A percentile compares a stretch with the other conserved stretches of the same genome.
phyloP scores from a whole-genome alignment of 306 rosid genomes.

The Vigna mungo region DNA sequence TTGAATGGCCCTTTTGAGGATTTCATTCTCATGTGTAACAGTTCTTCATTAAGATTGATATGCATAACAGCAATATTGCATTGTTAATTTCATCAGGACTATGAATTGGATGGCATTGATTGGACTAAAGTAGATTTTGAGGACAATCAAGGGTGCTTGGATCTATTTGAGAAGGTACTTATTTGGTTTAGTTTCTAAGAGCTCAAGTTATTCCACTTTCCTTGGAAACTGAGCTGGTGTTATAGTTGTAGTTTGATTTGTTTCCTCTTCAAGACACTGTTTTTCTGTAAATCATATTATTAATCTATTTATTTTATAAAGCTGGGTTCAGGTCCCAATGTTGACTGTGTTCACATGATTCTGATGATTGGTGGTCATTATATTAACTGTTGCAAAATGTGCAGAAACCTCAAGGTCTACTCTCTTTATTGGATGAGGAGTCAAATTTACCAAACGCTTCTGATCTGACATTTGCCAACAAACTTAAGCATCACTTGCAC shows the following conservation, averaged over 20 bases:
- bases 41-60: slow-evolving; percentile 12
- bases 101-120: slow-evolving; percentile 74
- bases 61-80: slow-evolving; percentile 40
- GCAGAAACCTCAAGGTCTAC: slow-evolving; percentile 81
- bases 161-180: slow-evolving; percentile 93
- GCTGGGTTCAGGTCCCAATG: slow-evolving; percentile 7
- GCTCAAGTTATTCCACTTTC: slow-evolving; percentile 29
- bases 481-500: slow-evolving; percentile 71
- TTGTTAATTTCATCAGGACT: slow-evolving; percentile 67
- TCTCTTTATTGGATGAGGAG: slow-evolving; percentile 90
- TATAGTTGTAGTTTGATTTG: slow-evolving; percentile 21
- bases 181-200: slow-evolving; percentile 26
- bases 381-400: slow-evolving; percentile 48
- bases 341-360: slow-evolving; percentile 25
- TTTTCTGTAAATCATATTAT: too few relatives aligned
- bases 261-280: slow-evolving; percentile 13
- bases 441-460: slow-evolving; percentile 77
- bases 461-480: slow-evolving; percentile 80
- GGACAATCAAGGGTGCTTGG: slow-evolving; percentile 94
- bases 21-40: too few relatives aligned
- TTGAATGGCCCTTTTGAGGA: too few relatives aligned
- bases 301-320: too few relatives aligned
- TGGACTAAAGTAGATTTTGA: slow-evolving; percentile 70
- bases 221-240: slow-evolving; percentile 3
- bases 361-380: slow-evolving; percentile 33